Evolutionary conservation across 768 basidiomycete species (phyloP).

Genomic region (Candolleomyces eurysporus): DNA sequence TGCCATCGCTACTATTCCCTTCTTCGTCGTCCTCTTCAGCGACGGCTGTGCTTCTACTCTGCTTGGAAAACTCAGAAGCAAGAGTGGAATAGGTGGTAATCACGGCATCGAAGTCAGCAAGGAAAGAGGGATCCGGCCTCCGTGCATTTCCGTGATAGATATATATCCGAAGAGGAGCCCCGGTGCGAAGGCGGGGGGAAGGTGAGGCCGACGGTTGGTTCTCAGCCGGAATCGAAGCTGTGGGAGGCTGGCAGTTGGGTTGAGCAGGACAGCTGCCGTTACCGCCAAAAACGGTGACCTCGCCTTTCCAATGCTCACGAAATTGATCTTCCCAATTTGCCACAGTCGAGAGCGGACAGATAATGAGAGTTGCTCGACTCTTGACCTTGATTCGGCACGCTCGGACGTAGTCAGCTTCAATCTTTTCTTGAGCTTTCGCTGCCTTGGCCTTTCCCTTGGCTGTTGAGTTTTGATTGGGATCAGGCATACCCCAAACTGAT

Average conservation of each 20-base stretch:
- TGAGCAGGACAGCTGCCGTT: conserved; percentile 43
- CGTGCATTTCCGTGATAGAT: conserved; percentile 94
- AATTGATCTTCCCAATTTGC: conserved; percentile 99
- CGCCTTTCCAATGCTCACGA: conserved; percentile 93
- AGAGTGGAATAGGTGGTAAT: conserved; percentile 97
- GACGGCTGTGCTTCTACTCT: conserved; percentile 60
- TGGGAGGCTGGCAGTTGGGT: conserved; percentile 28
- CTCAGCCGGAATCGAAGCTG: conserved; percentile 23
- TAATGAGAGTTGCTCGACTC: conserved; percentile 90
- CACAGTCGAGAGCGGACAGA: conserved; percentile 95
- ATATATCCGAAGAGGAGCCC: conserved; percentile 75
- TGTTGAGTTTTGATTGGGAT: conserved; percentile 25
- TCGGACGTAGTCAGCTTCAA: conserved; percentile 67
- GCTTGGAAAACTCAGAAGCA: conserved; percentile 92
- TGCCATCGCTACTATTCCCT: conserved; percentile 62
- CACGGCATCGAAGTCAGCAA: conserved; percentile 94
- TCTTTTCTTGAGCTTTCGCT: conserved; percentile 64
- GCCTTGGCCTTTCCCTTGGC: conserved; percentile 55
- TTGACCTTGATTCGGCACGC: conserved; percentile 76
- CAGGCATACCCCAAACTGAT: conserved; percentile 85
- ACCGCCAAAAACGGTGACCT: conserved; percentile 82
- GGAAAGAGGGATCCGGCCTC: conserved; percentile 77
- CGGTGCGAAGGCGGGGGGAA: conserved; percentile 39
- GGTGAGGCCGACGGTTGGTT: conserved; percentile 30
- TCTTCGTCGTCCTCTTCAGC: conserved; percentile 68